Conservation (phyloP, 495 filamentous ascomycete genomes). For the Penicillium simplicissimum region DNA sequence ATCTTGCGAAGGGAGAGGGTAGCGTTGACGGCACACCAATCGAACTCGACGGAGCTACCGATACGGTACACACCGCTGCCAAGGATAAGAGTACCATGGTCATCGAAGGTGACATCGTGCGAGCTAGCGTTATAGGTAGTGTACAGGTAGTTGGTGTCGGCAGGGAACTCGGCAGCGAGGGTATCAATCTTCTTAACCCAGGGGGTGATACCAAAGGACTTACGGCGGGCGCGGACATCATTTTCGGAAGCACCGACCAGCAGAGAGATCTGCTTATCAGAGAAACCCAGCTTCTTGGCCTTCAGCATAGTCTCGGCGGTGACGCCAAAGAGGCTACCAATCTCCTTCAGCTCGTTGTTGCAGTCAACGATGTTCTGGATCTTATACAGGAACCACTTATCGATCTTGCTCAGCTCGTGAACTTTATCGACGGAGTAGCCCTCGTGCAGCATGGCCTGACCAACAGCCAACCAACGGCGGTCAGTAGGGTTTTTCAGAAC, state of each 20-base stretch:
- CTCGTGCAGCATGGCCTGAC: constrained; percentile 97
- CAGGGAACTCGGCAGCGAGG: constrained; percentile 96
- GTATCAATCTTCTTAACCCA: constrained; percentile 99
- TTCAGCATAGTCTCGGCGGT: constrained; percentile 84
- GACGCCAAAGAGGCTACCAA: constrained; percentile 82
- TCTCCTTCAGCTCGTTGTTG: constrained; percentile 79
- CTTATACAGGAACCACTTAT: constrained; percentile 99
- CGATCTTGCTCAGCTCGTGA: constrained; percentile 94
- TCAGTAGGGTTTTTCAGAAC: constrained; percentile 90
- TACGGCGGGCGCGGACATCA: constrained; percentile 80
- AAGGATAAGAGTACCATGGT: constrained; percentile 86
- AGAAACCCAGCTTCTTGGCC: constrained; percentile 97
- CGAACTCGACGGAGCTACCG: constrained; percentile 96
- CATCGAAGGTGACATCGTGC: constrained; percentile 93
- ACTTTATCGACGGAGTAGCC: constrained; percentile 87
- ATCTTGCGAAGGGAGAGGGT: constrained; percentile 81
- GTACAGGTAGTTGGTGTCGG: constrained; percentile 94
- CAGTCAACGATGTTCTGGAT: constrained; percentile 93
- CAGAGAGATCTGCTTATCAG: constrained; percentile 88
- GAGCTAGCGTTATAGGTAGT: constrained; percentile 97
- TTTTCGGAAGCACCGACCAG: constrained; percentile 86
- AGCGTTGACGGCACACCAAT: constrained; percentile 97
- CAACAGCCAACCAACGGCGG: constrained; percentile 93
- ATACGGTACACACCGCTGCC: constrained; percentile 96
- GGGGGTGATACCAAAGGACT: constrained; percentile 79